Conservation (phyloP, 2,329 filamentous ascomycete genomes). For the Bipolaris cookei region DNA sequence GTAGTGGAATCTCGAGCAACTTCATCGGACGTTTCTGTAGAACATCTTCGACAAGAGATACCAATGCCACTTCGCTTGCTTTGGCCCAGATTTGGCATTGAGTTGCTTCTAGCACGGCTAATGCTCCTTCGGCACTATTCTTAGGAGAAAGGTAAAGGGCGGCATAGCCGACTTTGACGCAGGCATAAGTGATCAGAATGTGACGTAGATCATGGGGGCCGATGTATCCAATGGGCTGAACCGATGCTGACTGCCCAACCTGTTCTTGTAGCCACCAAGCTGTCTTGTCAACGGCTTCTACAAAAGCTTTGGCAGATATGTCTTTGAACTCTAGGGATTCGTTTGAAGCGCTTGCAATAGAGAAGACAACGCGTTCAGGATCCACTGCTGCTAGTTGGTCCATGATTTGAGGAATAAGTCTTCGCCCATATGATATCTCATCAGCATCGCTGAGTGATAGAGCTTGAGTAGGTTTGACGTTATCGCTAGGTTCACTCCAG, state of each 20-base stretch:
- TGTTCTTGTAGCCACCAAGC: conserved; percentile 36
- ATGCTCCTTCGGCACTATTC: conserved; percentile 28
- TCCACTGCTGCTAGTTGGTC: conserved; percentile 25
- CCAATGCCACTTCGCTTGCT: conserved; percentile 4
- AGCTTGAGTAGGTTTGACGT: background rate
- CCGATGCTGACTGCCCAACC: conserved; percentile 28
- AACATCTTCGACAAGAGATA: conserved; percentile 19
- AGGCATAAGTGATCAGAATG: conserved; percentile 46
- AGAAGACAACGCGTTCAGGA: conserved; percentile 30
- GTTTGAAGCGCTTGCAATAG: conserved; percentile 10
- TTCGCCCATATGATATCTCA: conserved; percentile 15
- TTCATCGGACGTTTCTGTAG: conserved; percentile 18
- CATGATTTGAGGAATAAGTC: conserved; percentile 34
- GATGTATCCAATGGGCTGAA: conserved; percentile 35
- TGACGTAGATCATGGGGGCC: conserved; percentile 49
- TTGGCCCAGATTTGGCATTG: conserved; percentile 28
- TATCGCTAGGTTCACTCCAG: background rate
- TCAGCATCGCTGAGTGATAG: background rate
- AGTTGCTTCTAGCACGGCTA: conserved; percentile 28
- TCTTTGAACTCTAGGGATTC: conserved; percentile 23
- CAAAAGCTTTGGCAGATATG: conserved; percentile 36
- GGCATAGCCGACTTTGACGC: conserved; percentile 50
- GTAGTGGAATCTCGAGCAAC: conserved; percentile 20
- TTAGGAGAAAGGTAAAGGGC: conserved; percentile 31
- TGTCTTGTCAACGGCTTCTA: conserved; percentile 45